These are phyloP conservation scores for Syncephalastrum contaminatum DNA, from an alignment of 371 early-diverging fungal species.

Conservation along the genomic window DNA sequence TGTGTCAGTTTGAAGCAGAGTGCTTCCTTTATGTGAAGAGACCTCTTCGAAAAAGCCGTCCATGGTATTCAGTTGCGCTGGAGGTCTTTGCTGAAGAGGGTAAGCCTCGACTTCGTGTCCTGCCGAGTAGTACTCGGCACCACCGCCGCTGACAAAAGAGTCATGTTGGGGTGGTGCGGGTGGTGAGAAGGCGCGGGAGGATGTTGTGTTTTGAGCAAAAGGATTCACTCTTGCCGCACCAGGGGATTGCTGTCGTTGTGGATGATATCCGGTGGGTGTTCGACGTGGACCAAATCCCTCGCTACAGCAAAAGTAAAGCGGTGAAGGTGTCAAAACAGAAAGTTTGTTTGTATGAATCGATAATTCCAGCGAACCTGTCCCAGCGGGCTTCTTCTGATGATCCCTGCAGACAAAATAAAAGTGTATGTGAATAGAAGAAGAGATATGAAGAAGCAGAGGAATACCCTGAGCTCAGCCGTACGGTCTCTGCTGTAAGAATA, in stretches of 20 bases:
- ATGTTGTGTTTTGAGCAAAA: not conserved
- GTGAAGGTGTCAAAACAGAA: no score
- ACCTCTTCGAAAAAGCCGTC: slow-evolving; percentile 38
- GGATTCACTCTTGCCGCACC: no score
- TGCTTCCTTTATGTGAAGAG: not conserved
- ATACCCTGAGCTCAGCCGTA: slow-evolving; percentile 14
- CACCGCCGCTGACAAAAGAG: no score
- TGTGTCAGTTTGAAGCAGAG: no score
- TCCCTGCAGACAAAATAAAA: not conserved
- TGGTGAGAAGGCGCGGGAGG: no score
- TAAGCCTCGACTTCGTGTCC: slow-evolving; percentile 9
- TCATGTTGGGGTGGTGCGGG: no score
- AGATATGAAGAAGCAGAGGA: not conserved
- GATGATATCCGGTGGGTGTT: slow-evolving; percentile 8
- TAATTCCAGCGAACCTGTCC: not conserved
- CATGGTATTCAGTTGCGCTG: slow-evolving; percentile 22
- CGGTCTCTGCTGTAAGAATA: slow-evolving; percentile 17
- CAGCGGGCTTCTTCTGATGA: not conserved
- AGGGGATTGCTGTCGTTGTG: not conserved
- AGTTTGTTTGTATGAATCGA: not conserved
- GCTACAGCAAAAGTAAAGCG: slow-evolving; percentile 3
- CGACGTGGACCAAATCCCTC: slow-evolving; percentile 23
- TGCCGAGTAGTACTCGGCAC: no score
- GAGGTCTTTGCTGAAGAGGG: slow-evolving; percentile 13
- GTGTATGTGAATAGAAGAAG: not conserved